These are phyloP conservation scores for Geosmithia flava DNA, from an alignment of 2,329 filamentous ascomycete species.

Conservation along the genomic window DNA sequence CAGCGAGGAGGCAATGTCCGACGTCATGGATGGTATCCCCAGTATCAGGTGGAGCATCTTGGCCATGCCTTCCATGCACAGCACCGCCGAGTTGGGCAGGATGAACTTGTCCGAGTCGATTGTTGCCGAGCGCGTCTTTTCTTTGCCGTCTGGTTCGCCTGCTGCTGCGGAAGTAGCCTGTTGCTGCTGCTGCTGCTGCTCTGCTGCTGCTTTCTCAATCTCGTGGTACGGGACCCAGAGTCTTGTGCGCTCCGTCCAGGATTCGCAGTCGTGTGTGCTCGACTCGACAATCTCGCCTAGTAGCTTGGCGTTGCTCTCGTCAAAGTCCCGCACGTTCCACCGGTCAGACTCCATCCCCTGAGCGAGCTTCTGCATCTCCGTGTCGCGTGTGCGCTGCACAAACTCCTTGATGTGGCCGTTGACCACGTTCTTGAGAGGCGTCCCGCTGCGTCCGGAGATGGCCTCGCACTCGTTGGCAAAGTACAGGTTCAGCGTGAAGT, in stretches of 20 bases:
- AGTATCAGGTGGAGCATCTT: constrained; percentile 73
- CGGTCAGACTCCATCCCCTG: constrained; percentile 69
- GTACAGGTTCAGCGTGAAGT: constrained; percentile 70
- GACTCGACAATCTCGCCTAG: constrained; percentile 54
- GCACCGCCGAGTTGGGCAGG: constrained; percentile 69
- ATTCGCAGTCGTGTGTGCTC: constrained; percentile 56
- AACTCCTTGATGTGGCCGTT: constrained; percentile 76
- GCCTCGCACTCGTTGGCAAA: constrained; percentile 83
- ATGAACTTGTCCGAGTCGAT: constrained; percentile 81
- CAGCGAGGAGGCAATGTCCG: constrained; percentile 67
- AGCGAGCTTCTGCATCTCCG: constrained; percentile 62
- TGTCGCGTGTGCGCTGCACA: constrained; percentile 57
- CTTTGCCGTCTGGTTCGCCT: constrained; percentile 24
- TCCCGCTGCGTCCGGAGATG: constrained; percentile 67
- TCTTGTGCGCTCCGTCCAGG: constrained; percentile 51
- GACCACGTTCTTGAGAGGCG: constrained; percentile 64
- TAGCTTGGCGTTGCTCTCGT: constrained; percentile 43
- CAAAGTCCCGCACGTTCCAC: constrained; percentile 70
- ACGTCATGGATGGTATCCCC: constrained; percentile 78
- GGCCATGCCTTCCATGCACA: constrained; percentile 71
- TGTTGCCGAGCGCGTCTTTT: constrained; percentile 57
- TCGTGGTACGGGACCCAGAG: constrained; percentile 41
- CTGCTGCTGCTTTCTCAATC: constrained; percentile 18
- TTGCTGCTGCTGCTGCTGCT: constrained; percentile 15
- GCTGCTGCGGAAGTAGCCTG: constrained; percentile 12